A percentile compares a stretch with the other conserved stretches of the same genome.
phyloP scores from a whole-genome alignment of 305 asterid genomes.

The Rubia balearica region DNA sequence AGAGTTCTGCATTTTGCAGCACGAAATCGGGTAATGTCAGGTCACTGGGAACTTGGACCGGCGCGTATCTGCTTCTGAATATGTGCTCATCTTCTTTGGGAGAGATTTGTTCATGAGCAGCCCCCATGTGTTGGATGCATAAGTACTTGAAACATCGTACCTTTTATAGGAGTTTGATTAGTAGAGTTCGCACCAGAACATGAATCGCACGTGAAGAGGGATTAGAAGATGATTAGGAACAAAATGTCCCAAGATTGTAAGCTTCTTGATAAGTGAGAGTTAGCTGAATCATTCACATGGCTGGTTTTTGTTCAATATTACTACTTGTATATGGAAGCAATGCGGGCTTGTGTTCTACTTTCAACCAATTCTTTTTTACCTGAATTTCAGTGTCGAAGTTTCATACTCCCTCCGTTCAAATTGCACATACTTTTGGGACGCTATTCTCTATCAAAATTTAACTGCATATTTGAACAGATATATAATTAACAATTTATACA shows the following conservation, averaged over 20 bases:
- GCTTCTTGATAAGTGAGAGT: conserved; percentile 28
- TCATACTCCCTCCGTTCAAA: no score
- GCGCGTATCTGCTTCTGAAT: conserved; percentile 61
- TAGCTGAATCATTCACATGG: conserved; percentile 16
- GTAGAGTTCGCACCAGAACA: conserved; percentile 19
- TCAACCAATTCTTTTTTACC: no score
- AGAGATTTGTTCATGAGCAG: conserved; percentile 29
- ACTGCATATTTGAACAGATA: no score
- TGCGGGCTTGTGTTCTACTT: no score
- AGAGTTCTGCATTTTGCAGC: conserved; percentile 44
- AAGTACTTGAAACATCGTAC: conserved; percentile 1
- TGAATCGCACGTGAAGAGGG: neutral
- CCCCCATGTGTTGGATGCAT: conserved; percentile 32
- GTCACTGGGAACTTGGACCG: conserved; percentile 59
- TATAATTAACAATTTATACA: no score
- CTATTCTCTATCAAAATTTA: no score
- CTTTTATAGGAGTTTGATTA: conserved; percentile 21
- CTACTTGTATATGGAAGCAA: neutral
- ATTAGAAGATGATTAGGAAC: conserved; percentile 4
- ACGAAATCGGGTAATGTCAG: conserved; percentile 73
- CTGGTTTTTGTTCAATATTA: neutral
- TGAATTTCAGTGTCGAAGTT: no score
- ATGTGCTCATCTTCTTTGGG: conserved; percentile 39
- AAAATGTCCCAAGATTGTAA: conserved; percentile 2
- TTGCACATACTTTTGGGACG: no score